Evolutionary conservation across 2,329 filamentous ascomycete genomes (phyloP).

Genomic region (Claviceps paspali): DNA sequence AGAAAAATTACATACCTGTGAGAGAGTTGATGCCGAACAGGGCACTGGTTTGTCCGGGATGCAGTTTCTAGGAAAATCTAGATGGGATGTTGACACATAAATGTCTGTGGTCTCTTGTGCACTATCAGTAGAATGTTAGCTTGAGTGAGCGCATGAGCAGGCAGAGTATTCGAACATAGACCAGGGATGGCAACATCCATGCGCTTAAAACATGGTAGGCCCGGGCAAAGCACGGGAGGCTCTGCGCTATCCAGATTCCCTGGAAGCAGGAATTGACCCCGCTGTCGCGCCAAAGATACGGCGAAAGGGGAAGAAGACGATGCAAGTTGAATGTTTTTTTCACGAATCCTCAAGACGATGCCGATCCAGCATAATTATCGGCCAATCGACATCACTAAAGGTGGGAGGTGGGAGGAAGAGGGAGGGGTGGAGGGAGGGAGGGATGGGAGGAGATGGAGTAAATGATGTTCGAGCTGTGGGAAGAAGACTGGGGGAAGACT

Average conservation of each 20-base stretch:
- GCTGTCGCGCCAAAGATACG: not conserved
- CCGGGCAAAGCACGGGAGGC: not conserved
- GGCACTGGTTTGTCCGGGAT: not conserved
- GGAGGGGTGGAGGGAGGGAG: not conserved
- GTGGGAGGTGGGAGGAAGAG: too few relatives aligned
- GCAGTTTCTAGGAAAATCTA: too few relatives aligned
- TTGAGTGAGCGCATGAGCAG: not conserved
- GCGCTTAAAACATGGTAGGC: not conserved
- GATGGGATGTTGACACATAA: not conserved
- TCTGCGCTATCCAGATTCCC: not conserved
- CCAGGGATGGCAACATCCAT: slow-evolving; percentile 3
- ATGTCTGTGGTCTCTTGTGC: not conserved
- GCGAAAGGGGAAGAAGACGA: too few relatives aligned
- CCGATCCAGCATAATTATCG: too few relatives aligned
- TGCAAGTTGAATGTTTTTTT: too few relatives aligned
- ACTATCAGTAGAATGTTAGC: slow-evolving; percentile 2
- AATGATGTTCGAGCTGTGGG: too few relatives aligned
- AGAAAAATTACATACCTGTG: too few relatives aligned
- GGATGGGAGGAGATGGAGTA: too few relatives aligned
- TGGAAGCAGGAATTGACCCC: not conserved
- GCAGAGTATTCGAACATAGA: not conserved
- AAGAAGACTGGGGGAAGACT: too few relatives aligned
- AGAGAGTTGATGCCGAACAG: not conserved
- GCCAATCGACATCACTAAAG: too few relatives aligned
- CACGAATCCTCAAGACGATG: too few relatives aligned